Conservation (phyloP, 2,329 filamentous ascomycete species). For the Aspergillus sp. region DNA sequence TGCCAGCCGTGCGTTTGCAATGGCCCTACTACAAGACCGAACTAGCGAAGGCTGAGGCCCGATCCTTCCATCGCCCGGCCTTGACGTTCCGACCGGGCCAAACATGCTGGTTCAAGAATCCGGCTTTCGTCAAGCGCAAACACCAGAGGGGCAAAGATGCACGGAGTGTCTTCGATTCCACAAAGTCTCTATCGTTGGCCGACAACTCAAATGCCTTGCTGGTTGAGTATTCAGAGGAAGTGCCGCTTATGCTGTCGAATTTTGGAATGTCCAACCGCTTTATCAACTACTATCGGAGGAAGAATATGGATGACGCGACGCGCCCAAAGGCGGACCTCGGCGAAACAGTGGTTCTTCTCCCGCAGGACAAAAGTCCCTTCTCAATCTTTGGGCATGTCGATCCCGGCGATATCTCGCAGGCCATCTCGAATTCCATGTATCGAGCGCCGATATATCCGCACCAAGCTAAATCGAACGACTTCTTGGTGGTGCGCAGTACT, state of each 20-base stretch:
- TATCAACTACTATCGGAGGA: constrained; percentile 92
- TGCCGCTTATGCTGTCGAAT: constrained; percentile 83
- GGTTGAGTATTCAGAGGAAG: constrained; percentile 92
- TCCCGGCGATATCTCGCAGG: constrained; percentile 79
- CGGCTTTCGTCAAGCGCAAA: constrained; percentile 68
- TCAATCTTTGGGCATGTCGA: constrained; percentile 90
- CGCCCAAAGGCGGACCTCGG: constrained; percentile 76
- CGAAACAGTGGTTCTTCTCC: constrained; percentile 76
- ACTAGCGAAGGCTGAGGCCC: constrained; percentile 58
- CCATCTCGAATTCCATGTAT: constrained; percentile 92
- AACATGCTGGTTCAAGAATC: constrained; percentile 62
- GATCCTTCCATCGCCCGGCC: constrained; percentile 76
- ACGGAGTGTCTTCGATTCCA: constrained; percentile 67
- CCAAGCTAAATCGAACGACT: constrained; percentile 66
- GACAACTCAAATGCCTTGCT: constrained; percentile 84
- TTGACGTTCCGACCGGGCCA: constrained; percentile 63
- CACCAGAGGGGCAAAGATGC: constrained; percentile 69
- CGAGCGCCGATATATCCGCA: constrained; percentile 90
- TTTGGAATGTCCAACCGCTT: constrained; percentile 95
- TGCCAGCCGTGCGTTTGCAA: constrained; percentile 81
- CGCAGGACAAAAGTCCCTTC: constrained; percentile 93
- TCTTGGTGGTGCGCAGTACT: constrained; percentile 72
- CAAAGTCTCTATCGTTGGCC: constrained; percentile 72
- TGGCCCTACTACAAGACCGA: constrained; percentile 95
- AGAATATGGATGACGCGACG: constrained; percentile 65